Percentiles rank a stretch among this genome's conserved stretches.
Evolutionary conservation across 768 basidiomycete species (phyloP).

Genomic region (Boletus vermiculosoides): DNA sequence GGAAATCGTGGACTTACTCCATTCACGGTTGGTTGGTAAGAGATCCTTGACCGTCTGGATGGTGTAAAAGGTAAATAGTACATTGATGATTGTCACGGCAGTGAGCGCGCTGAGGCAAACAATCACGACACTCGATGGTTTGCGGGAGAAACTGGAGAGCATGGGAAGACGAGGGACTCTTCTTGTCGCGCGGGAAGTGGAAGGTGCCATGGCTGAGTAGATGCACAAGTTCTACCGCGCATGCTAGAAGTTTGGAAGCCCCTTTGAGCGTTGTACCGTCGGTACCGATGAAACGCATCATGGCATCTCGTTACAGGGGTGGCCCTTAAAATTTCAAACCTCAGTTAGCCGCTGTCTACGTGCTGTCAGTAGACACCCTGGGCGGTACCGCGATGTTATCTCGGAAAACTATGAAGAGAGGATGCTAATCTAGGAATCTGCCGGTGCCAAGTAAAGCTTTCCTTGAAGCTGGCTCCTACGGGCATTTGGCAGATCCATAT

Average conservation of each 20-base stretch:
- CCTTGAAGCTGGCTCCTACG: no score
- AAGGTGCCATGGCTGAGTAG: conserved; percentile 4
- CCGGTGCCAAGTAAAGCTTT: no score
- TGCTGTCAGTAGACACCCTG: no score
- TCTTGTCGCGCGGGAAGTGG: not conserved
- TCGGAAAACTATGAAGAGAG: no score
- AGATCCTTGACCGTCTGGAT: conserved; percentile 13
- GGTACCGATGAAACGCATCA: no score
- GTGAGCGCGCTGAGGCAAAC: conserved; percentile 21
- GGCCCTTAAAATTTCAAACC: no score
- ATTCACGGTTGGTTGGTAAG: conserved; percentile 17
- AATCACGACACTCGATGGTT: not conserved
- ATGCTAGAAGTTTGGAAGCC: not conserved
- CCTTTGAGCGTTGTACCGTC: not conserved
- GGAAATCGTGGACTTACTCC: conserved; percentile 14
- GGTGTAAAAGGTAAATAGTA: conserved; percentile 21
- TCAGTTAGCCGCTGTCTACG: no score
- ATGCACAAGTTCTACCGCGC: not conserved
- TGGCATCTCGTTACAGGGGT: no score
- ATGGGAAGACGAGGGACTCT: not conserved
- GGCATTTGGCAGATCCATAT: no score
- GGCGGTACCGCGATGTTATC: no score
- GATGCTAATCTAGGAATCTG: no score
- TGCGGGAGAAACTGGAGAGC: not conserved
- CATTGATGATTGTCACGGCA: conserved; percentile 23